Percentiles rank a stretch among this genome's conserved stretches.
Conservation (phyloP, 306 rosid genomes). For the Sindora glabra region DNA sequence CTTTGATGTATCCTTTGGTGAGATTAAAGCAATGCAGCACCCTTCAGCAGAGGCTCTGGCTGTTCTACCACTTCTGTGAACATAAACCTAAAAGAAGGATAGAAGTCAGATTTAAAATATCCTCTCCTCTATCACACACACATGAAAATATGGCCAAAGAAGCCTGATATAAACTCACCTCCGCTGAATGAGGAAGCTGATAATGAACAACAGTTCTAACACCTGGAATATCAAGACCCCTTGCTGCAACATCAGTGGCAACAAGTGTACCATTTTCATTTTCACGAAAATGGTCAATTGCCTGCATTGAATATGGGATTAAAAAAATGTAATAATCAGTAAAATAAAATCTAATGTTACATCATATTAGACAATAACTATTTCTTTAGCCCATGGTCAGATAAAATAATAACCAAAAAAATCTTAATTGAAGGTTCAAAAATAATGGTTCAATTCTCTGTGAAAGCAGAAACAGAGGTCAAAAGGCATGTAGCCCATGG, state of each 20-base stretch:
- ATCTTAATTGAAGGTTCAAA: too few species aligned
- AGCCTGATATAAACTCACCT: constrained; percentile 35
- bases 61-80: constrained; percentile 98
- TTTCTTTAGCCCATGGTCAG: too few species aligned
- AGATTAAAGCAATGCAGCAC: constrained; percentile 83
- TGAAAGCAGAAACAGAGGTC: too few species aligned
- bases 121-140: too few species aligned
- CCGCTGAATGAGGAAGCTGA: constrained; percentile 98
- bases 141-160: constrained; percentile 5
- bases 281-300: constrained; percentile 77
- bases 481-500: too few species aligned
- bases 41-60: constrained; percentile 98
- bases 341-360: neutral
- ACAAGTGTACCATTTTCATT: constrained; percentile 68
- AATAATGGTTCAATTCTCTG: too few species aligned
- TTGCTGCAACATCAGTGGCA: constrained; percentile 92
- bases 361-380: neutral
- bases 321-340: neutral
- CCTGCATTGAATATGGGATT: constrained; percentile 37
- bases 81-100: constrained; percentile 58
- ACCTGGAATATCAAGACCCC: constrained; percentile 92
- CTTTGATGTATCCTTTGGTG: constrained; percentile 77
- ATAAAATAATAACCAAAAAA: too few species aligned
- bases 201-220: constrained; percentile 92
- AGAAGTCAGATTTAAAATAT: constrained; percentile 2